These are phyloP conservation scores for Phialocephala sp. DNA, from an alignment of 2,329 filamentous ascomycete genomes.

Conservation along the genomic window DNA sequence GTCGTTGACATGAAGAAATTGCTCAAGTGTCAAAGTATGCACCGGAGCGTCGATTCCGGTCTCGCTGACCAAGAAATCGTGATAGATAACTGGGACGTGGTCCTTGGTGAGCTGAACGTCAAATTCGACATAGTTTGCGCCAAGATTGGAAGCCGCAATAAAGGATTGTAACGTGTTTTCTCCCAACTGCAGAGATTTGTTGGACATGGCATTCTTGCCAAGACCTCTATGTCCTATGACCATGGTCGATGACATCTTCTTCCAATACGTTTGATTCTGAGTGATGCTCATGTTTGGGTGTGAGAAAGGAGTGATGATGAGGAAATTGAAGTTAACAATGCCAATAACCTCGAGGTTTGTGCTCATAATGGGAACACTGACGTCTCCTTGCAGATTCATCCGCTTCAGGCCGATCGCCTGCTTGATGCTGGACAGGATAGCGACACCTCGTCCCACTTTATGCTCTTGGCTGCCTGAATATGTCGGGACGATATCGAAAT, in stretches of 20 bases:
- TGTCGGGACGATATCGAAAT: slow-evolving; percentile 95
- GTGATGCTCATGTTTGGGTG: slow-evolving; percentile 94
- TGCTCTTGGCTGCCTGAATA: slow-evolving; percentile 90
- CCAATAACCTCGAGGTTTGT: slow-evolving; percentile 87
- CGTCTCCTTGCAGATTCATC: slow-evolving; percentile 91
- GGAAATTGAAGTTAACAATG: slow-evolving; percentile 94
- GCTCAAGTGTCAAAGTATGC: slow-evolving; percentile 91
- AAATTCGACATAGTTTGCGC: slow-evolving; percentile 76
- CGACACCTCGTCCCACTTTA: slow-evolving; percentile 87
- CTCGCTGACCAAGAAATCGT: slow-evolving; percentile 97
- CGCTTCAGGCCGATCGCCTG: slow-evolving; percentile 81
- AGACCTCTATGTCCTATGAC: slow-evolving; percentile 75
- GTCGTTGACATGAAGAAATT: slow-evolving; percentile 83
- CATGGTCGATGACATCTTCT: slow-evolving; percentile 88
- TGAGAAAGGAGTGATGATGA: slow-evolving; percentile 91
- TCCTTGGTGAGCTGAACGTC: slow-evolving; percentile 99
- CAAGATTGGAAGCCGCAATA: slow-evolving; percentile 92
- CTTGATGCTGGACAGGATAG: slow-evolving; percentile 84
- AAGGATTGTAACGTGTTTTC: slow-evolving; percentile 97
- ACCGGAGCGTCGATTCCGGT: slow-evolving; percentile 97
- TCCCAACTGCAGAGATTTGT: slow-evolving; percentile 88
- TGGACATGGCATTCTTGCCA: slow-evolving; percentile 86
- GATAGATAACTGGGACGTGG: slow-evolving; percentile 96
- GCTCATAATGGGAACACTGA: slow-evolving; percentile 88
- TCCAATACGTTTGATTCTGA: slow-evolving; percentile 94